Evolutionary conservation across 352 stramenopile genomes (phyloP).

Genomic region (Phytophthora syringae): DNA sequence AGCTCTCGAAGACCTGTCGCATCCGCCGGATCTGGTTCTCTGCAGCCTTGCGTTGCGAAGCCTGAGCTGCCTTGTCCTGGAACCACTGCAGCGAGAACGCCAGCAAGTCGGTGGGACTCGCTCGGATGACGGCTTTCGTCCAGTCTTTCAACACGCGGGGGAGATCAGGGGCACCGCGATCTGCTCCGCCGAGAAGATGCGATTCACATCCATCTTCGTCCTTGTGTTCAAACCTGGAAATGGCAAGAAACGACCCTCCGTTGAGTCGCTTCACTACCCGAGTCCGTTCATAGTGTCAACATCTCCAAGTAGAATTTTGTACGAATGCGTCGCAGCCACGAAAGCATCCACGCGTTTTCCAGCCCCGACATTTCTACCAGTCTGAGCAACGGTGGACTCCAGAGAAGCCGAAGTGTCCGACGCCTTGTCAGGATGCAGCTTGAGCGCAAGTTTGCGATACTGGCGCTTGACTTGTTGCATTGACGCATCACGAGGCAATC

Average conservation of each 20-base stretch:
- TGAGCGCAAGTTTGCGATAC: conserved; percentile 86
- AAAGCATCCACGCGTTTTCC: conserved; percentile 78
- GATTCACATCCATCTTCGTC: conserved; percentile 87
- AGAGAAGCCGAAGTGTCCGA: conserved; percentile 41
- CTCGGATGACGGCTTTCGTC: conserved; percentile 90
- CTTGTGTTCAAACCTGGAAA: conserved; percentile 4
- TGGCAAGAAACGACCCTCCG: conserved; percentile 23
- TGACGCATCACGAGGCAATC: conserved; percentile 66
- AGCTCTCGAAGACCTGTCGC: conserved; percentile 77
- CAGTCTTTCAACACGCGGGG: conserved; percentile 91
- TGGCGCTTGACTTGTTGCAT: conserved; percentile 81
- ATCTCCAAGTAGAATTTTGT: conserved; percentile 72
- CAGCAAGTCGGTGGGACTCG: conserved; percentile 77
- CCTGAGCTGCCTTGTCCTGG: conserved; percentile 71
- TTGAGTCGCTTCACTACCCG: conserved; percentile 28
- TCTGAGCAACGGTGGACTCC: conserved; percentile 39
- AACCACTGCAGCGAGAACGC: conserved; percentile 90
- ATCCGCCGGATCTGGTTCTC: conserved; percentile 74
- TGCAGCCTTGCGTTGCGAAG: conserved; percentile 65
- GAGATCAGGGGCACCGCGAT: conserved; percentile 90
- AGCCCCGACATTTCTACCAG: conserved; percentile 15
- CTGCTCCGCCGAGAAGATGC: conserved; percentile 93
- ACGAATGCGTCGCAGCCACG: conserved; percentile 78
- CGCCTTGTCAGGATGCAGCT: conserved; percentile 84
- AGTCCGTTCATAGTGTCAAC: conserved; percentile 44